Conservation (phyloP, 306 rosid genomes). For the Cicer bijugum region DNA sequence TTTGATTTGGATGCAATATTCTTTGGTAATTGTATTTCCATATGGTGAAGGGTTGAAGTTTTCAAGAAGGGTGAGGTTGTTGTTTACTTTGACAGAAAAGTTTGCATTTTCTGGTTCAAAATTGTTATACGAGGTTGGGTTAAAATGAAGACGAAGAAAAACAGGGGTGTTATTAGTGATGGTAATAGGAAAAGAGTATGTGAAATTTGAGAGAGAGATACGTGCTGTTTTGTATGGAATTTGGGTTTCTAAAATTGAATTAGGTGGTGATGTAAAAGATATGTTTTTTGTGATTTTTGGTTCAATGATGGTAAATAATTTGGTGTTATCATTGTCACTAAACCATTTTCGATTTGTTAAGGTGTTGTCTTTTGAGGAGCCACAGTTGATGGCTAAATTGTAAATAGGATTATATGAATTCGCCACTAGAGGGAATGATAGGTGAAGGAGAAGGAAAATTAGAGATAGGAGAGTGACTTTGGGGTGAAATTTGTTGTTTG, state of each 20-base stretch:
- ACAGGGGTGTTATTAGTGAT: slow-evolving; percentile 39
- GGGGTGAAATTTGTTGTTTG: neutral
- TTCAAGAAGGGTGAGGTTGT: slow-evolving; percentile 43
- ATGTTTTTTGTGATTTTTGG: neutral
- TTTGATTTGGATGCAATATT: slow-evolving; percentile 43
- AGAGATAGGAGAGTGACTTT: neutral
- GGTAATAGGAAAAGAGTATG: slow-evolving; percentile 13
- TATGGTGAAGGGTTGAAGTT: slow-evolving; percentile 48
- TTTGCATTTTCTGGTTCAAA: slow-evolving; percentile 29
- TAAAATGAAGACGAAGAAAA: slow-evolving; percentile 54
- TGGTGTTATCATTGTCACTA: neutral
- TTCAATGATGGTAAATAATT: neutral
- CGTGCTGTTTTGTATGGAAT: slow-evolving; percentile 13
- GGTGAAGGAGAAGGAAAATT: neutral
- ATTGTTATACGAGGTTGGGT: neutral
- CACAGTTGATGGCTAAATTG: slow-evolving; percentile 15
- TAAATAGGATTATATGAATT: slow-evolving; percentile 2
- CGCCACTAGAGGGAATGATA: neutral
- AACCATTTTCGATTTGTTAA: neutral
- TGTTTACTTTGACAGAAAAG: slow-evolving; percentile 52
- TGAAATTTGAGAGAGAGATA: slow-evolving; percentile 6
- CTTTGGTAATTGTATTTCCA: neutral
- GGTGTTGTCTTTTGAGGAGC: neutral
- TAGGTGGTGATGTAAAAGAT: neutral
- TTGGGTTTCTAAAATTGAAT: neutral